Conservation (phyloP, 805 yeast genomes). For the Wickerhamomyces bisporus region DNA sequence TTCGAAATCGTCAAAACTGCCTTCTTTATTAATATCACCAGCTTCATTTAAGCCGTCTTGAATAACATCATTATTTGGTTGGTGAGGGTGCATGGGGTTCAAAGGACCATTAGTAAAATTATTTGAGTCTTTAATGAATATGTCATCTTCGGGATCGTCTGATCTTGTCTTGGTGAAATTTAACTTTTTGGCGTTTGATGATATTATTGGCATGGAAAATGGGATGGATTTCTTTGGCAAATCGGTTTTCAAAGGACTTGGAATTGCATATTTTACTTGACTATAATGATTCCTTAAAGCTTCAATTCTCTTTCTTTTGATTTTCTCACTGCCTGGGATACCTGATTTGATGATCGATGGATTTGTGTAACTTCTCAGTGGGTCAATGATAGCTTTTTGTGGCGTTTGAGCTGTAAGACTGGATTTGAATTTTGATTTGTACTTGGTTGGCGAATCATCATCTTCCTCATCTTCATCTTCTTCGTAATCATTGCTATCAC, state of each 20-base stretch:
- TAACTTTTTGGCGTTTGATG: background rate
- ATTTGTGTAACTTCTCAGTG: background rate
- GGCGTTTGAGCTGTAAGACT: slow-evolving; percentile 17
- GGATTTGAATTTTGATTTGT: slow-evolving; percentile 1
- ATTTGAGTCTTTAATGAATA: too few species aligned
- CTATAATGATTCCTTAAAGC: slow-evolving; percentile 32
- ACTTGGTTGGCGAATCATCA: slow-evolving; percentile 21
- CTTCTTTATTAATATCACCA: background rate
- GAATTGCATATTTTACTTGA: slow-evolving; percentile 30
- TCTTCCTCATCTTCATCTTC: slow-evolving; percentile 11
- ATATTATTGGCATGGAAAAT: background rate
- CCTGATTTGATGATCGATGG: slow-evolving; percentile 10
- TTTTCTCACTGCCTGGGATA: slow-evolving; percentile 33
- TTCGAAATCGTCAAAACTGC: slow-evolving; percentile 3
- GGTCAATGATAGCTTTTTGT: slow-evolving; percentile 9
- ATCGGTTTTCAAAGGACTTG: slow-evolving; percentile 30
- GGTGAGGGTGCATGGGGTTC: background rate
- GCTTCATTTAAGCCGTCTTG: too few species aligned
- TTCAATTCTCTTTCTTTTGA: slow-evolving; percentile 30
- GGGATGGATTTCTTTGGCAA: background rate
- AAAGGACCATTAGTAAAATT: too few species aligned
- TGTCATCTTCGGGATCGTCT: too few species aligned
- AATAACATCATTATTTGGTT: background rate
- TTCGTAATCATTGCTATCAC: background rate
- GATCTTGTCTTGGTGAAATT: background rate